Evolutionary conservation across 768 basidiomycete species (phyloP).

Genomic region (Pholiota conissans): DNA sequence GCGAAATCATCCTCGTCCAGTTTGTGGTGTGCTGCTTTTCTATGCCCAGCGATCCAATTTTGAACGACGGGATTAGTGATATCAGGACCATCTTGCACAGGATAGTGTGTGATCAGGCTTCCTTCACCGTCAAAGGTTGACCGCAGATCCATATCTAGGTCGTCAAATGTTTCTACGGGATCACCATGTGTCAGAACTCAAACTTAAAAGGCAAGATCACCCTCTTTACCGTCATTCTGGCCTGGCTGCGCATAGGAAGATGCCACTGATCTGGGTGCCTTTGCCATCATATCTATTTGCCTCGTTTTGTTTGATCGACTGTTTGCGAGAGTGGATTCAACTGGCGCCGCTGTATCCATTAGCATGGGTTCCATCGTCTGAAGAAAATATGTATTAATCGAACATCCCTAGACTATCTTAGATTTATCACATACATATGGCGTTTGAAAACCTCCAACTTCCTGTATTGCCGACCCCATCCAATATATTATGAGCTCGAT

Average conservation of each 20-base stretch:
- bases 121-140: slow-evolving; percentile 15
- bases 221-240: slow-evolving; percentile 12
- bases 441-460: slow-evolving; percentile 29
- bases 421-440: slow-evolving; percentile 40
- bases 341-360: neutral
- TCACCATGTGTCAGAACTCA: neutral
- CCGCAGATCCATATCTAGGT: slow-evolving; percentile 15
- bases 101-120: slow-evolving; percentile 7
- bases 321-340: neutral
- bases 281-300: neutral
- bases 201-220: neutral
- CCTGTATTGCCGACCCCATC: slow-evolving; percentile 52
- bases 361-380: slow-evolving; percentile 2
- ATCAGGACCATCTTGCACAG: slow-evolving; percentile 9
- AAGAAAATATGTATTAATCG: slow-evolving; percentile 5
- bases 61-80: slow-evolving; percentile 7
- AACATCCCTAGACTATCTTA: slow-evolving; percentile 15
- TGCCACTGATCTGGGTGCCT: slow-evolving; percentile 6
- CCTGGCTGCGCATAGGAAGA: slow-evolving; percentile 12
- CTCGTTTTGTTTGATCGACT: neutral
- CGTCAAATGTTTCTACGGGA: slow-evolving; percentile 12
- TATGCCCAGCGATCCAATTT: slow-evolving; percentile 17
- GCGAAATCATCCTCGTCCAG: slow-evolving; percentile 22
- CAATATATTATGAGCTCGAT: slow-evolving; percentile 54
- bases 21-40: slow-evolving; percentile 11